Evolutionary conservation across 805 yeast species (phyloP).

Genomic region (Crinitomyces ghanaensis): DNA sequence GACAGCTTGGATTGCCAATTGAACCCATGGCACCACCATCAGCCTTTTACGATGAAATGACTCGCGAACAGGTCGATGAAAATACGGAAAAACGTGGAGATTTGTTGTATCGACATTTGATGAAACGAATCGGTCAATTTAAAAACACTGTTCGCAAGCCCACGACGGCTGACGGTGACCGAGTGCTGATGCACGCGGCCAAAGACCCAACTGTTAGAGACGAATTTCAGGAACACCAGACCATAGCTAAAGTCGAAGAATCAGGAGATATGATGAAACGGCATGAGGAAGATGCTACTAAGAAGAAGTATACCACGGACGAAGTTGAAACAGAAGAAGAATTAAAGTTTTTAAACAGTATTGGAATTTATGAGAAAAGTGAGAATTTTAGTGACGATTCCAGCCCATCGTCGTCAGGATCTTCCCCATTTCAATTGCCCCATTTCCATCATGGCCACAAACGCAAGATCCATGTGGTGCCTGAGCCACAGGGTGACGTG

Average conservation of each 20-base stretch:
- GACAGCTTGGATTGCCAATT: slow-evolving; percentile 31
- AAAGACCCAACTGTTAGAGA: slow-evolving; percentile 26
- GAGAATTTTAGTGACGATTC: slow-evolving; percentile 6
- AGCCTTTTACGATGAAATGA: slow-evolving; percentile 25
- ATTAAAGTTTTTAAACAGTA: slow-evolving; percentile 19
- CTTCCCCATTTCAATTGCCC: too few species aligned
- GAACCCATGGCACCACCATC: slow-evolving; percentile 24
- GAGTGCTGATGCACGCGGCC: slow-evolving; percentile 26
- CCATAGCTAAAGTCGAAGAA: slow-evolving; percentile 30
- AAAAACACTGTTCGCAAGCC: slow-evolving; percentile 25
- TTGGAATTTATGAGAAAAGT: slow-evolving; percentile 18
- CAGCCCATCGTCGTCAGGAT: neutral
- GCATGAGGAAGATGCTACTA: slow-evolving; percentile 19
- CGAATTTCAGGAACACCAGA: slow-evolving; percentile 22
- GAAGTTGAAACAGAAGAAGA: slow-evolving; percentile 22
- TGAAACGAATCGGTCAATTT: slow-evolving; percentile 27
- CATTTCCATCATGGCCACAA: too few species aligned
- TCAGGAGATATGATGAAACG: slow-evolving; percentile 23
- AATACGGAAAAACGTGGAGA: slow-evolving; percentile 25
- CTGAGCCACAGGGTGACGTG: slow-evolving; percentile 26
- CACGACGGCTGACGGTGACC: slow-evolving; percentile 27
- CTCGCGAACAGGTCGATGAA: slow-evolving; percentile 23
- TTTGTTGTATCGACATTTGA: slow-evolving; percentile 26
- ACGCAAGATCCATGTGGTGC: slow-evolving; percentile 19
- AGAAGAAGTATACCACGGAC: slow-evolving; percentile 12